A percentile compares a stretch with the other conserved stretches of the same genome.
Conservation (phyloP, 1,284 basidiomycete species). For the Ustilago crameri region DNA sequence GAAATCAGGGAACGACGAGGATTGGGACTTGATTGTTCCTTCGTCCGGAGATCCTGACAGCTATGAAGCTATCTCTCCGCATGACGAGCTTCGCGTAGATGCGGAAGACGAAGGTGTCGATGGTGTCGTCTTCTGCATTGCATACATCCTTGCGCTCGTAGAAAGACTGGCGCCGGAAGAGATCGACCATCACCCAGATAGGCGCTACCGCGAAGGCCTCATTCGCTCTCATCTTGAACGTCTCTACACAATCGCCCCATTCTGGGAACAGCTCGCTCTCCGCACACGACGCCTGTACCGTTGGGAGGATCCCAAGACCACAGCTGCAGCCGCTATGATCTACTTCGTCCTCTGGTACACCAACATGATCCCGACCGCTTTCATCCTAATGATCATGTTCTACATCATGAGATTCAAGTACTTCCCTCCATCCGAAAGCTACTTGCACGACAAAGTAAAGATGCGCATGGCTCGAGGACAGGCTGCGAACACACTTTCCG, state of each 20-base stretch:
- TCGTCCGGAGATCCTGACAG: slow-evolving; percentile 16
- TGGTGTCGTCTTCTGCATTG: slow-evolving; percentile 64
- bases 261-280: slow-evolving; percentile 64
- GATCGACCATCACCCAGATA: slow-evolving; percentile 61
- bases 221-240: slow-evolving; percentile 65
- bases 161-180: slow-evolving; percentile 65
- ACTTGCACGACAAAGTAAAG: slow-evolving; percentile 63
- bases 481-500: slow-evolving; percentile 64
- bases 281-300: slow-evolving; percentile 42
- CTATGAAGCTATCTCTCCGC: not conserved
- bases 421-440: slow-evolving; percentile 65
- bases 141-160: slow-evolving; percentile 65
- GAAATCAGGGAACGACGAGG: slow-evolving; percentile 13
- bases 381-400: slow-evolving; percentile 62
- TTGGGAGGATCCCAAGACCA: slow-evolving; percentile 52
- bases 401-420: slow-evolving; percentile 66
- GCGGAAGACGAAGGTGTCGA: slow-evolving; percentile 56
- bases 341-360: slow-evolving; percentile 68
- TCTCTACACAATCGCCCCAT: slow-evolving; percentile 67
- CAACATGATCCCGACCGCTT: slow-evolving; percentile 65
- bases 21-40: slow-evolving; percentile 52
- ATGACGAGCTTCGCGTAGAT: slow-evolving; percentile 57
- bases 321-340: slow-evolving; percentile 63
- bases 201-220: slow-evolving; percentile 62
- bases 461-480: slow-evolving; percentile 63